These are phyloP conservation scores for Lentinus brumalis DNA, from an alignment of 768 basidiomycete genomes.

Conservation along the genomic window DNA sequence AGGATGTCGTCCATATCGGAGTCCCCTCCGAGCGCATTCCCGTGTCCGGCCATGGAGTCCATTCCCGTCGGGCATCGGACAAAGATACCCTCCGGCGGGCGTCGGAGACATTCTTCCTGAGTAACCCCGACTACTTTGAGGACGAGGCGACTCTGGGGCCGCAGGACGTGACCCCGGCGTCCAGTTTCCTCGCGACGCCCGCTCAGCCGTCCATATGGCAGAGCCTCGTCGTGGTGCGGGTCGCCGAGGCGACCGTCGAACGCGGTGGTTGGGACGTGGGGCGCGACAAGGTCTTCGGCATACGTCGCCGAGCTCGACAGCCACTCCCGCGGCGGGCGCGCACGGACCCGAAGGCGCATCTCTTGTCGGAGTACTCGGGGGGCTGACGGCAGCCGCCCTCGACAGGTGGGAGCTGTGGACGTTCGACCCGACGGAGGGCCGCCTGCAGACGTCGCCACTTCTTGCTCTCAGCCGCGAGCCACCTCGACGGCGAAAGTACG, in stretches of 20 bases:
- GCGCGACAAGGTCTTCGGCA: conserved; percentile 60
- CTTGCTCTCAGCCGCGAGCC: conserved; percentile 43
- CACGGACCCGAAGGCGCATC: conserved; percentile 18
- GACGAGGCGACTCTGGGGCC: conserved; percentile 32
- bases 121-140: conserved; percentile 29
- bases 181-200: conserved; percentile 32
- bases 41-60: conserved; percentile 77
- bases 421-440: conserved; percentile 58
- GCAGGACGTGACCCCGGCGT: conserved; percentile 34
- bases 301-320: conserved; percentile 67
- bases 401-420: conserved; percentile 87
- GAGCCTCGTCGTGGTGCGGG: conserved; percentile 54
- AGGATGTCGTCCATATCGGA: conserved; percentile 50
- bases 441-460: conserved; percentile 53
- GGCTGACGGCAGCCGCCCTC: conserved; percentile 63
- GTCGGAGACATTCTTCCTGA: conserved; percentile 25
- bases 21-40: conserved; percentile 54
- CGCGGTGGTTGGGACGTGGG: conserved; percentile 78
- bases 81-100: conserved; percentile 38
- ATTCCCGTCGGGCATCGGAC: conserved; percentile 73
- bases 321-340: conserved; percentile 35
- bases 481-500: conserved; percentile 2
- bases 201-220: conserved; percentile 52
- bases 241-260: conserved; percentile 64
- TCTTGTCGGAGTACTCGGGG: conserved; percentile 30